Conservation (phyloP, 331 rosid genomes). For the Malus hybrid region DNA sequence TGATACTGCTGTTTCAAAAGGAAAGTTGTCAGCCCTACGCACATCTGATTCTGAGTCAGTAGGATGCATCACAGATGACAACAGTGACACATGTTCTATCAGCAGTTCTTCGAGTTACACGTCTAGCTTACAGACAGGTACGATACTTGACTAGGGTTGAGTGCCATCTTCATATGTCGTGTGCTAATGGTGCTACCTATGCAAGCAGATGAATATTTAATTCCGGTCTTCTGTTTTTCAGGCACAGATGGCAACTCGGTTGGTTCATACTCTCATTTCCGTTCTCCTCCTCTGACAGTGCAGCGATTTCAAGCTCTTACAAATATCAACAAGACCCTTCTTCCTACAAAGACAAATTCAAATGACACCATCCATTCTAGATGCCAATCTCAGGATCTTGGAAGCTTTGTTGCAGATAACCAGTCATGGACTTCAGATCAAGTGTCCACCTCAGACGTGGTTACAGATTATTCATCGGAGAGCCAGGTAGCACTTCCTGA, state of each 20-base stretch:
- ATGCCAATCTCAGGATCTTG: constrained; percentile 45
- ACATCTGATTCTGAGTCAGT: constrained; percentile 39
- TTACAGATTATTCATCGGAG: constrained; percentile 33
- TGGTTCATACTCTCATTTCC: constrained; percentile 36
- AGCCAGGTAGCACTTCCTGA: constrained; percentile 46
- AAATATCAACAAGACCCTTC: constrained; percentile 46
- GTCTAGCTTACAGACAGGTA: constrained; percentile 66
- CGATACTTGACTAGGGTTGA: constrained; percentile 4
- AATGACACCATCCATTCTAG: constrained; percentile 34
- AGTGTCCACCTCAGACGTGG: constrained; percentile 27
- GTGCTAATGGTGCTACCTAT: neutral
- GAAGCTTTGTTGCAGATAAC: constrained; percentile 36
- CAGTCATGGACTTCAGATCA: constrained; percentile 45
- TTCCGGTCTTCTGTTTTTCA: neutral
- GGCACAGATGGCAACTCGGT: constrained; percentile 48
- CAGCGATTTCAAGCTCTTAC: constrained; percentile 85
- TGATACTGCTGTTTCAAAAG: constrained; percentile 53
- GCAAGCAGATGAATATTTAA: constrained; percentile 5
- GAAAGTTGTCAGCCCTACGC: constrained; percentile 56
- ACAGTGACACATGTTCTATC: constrained; percentile 55
- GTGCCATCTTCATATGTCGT: neutral
- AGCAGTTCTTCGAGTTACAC: constrained; percentile 40
- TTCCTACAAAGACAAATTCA: constrained; percentile 24
- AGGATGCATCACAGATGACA: constrained; percentile 39
- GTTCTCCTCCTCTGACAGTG: constrained; percentile 50